A percentile compares a stretch with the other conserved stretches of the same genome.
These are phyloP conservation scores for Chaetomium strumarium DNA, from an alignment of 2,329 filamentous ascomycete species.

Conservation along the genomic window DNA sequence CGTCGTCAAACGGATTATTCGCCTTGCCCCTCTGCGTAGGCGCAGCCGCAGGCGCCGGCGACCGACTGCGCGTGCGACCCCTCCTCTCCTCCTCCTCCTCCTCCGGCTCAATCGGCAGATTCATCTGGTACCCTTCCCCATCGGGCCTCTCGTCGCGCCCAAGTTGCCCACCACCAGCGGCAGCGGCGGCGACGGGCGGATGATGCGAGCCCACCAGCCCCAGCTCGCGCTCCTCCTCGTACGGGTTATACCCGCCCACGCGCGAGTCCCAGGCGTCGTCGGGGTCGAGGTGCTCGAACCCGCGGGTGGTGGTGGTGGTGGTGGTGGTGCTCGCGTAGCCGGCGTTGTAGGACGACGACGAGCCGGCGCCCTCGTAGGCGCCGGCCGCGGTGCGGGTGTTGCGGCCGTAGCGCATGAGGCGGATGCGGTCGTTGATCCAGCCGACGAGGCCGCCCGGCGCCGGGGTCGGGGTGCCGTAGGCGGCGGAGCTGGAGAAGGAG, in stretches of 20 bases:
- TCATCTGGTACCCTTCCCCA: slow-evolving; percentile 45
- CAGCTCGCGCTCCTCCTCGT: slow-evolving; percentile 73
- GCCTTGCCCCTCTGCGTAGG: slow-evolving; percentile 28
- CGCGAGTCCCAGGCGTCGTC: slow-evolving; percentile 83
- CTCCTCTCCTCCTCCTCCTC: slow-evolving; percentile 30
- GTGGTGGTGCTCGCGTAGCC: slow-evolving; percentile 27
- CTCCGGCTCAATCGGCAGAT: slow-evolving; percentile 34
- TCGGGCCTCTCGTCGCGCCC: slow-evolving; percentile 27
- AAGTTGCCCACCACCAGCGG: no score
- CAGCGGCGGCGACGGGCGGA: slow-evolving; percentile 6
- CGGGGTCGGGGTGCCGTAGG: slow-evolving; percentile 48
- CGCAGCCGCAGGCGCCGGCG: slow-evolving; percentile 38
- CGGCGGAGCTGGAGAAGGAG: slow-evolving; percentile 30
- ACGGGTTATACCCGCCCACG: slow-evolving; percentile 58
- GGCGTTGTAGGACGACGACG: slow-evolving; percentile 31
- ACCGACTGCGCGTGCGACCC: slow-evolving; percentile 40
- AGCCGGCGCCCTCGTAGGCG: slow-evolving; percentile 55
- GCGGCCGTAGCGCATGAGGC: slow-evolving; percentile 52
- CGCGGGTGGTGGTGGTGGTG: slow-evolving; percentile 40
- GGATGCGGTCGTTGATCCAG: slow-evolving; percentile 65
- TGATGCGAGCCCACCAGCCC: slow-evolving; percentile 38
- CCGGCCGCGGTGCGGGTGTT: slow-evolving; percentile 62
- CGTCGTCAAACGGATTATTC: slow-evolving; percentile 69
- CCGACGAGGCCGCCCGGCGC: slow-evolving; percentile 59
- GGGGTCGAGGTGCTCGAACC: slow-evolving; percentile 66